These are phyloP conservation scores for Exophiala sp. DNA, from an alignment of 2,329 filamentous ascomycete genomes.

Conservation along the genomic window DNA sequence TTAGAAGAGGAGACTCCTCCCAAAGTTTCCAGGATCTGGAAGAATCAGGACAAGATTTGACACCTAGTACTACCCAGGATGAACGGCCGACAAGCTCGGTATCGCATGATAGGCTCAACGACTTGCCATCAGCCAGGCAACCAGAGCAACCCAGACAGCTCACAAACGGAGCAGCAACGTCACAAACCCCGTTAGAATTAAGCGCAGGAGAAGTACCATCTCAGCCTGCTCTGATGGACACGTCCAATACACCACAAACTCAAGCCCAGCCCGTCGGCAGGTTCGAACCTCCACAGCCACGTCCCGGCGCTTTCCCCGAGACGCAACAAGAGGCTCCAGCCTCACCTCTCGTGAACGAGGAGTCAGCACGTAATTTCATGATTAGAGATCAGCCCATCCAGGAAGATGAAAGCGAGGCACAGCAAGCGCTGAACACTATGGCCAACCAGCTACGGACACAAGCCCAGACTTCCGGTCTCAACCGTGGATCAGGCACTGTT, in stretches of 20 bases:
- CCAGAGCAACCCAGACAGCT: slow-evolving; percentile 10
- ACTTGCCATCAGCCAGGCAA: slow-evolving; percentile 3
- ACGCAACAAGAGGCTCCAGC: slow-evolving; percentile 41
- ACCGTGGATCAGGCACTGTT: slow-evolving; percentile 69
- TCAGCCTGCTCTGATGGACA: slow-evolving; percentile 14
- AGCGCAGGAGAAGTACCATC: slow-evolving; percentile 5
- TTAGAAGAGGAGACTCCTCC: slow-evolving; percentile 40
- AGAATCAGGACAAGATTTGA: slow-evolving; percentile 28
- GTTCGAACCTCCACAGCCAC: slow-evolving; percentile 5
- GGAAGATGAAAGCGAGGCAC: slow-evolving; percentile 49
- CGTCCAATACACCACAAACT: slow-evolving; percentile 5
- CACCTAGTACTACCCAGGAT: slow-evolving; percentile 22
- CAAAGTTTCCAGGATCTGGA: slow-evolving; percentile 32
- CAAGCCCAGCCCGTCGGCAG: slow-evolving; percentile 10
- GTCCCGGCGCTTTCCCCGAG: slow-evolving; percentile 11
- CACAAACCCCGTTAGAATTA: slow-evolving; percentile 13
- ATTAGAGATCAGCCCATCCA: slow-evolving; percentile 49
- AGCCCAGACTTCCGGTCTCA: slow-evolving; percentile 52
- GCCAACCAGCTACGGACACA: slow-evolving; percentile 48
- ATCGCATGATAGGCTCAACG: slow-evolving; percentile 17
- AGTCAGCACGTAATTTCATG: slow-evolving; percentile 44
- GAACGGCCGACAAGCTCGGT: slow-evolving; percentile 15
- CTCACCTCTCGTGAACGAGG: slow-evolving; percentile 31
- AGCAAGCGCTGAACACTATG: slow-evolving; percentile 47
- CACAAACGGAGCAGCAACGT: slow-evolving; percentile 13